Evolutionary conservation across 2,329 filamentous ascomycete genomes (phyloP), one percentile per base, ranked within the genome.

Genomic region (Beauveria scarabaeidicola): DNA sequence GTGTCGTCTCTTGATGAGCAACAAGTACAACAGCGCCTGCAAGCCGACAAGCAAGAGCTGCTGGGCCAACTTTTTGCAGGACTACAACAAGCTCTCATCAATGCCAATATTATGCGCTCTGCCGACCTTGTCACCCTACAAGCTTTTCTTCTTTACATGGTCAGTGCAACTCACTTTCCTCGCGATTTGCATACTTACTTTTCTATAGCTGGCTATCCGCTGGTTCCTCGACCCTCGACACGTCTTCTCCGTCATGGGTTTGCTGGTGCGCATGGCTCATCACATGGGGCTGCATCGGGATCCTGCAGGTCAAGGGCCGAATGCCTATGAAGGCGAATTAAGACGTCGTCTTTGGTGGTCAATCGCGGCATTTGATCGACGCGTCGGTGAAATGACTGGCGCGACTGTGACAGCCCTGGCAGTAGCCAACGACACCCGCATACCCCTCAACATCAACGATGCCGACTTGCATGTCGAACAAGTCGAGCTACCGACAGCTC

Each of bases 291-390:
- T 90, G n/a, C 84, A 90, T 63, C 79, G 77, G 43, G 87, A 90
- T 67, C 77, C 81, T 1, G 74, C 74, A 1, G 76, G 81, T 59
- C 80, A 80, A 55, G 78, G 70, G 5, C 65, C 83, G 3, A 75
- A 72, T 3, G 80, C 76, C 36, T 88, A 85, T 58, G 86, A 90
- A 66, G 80, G 83, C 3, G 87, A 90, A 71, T 81, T 88, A 71
- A 81, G 87, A n/a, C 81, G 87, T 53, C 79, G 88, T 41, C 73
- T 91, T 1, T 90, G 87, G 87, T 91, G 87, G 87, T 82, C 84
- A 36, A 76, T 91, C 17, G 78, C 87, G 15, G 76, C 83, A 27
- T 87, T 89, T 64, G 88, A 91, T 69, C 78, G 81, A 61, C 84
- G 88, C 23, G 81, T 89, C 41, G 80, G 84, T 60, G 87, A 90